These are phyloP conservation scores for Metschnikowia anglica DNA, from an alignment of 805 yeast genomes.

Conservation along the genomic window DNA sequence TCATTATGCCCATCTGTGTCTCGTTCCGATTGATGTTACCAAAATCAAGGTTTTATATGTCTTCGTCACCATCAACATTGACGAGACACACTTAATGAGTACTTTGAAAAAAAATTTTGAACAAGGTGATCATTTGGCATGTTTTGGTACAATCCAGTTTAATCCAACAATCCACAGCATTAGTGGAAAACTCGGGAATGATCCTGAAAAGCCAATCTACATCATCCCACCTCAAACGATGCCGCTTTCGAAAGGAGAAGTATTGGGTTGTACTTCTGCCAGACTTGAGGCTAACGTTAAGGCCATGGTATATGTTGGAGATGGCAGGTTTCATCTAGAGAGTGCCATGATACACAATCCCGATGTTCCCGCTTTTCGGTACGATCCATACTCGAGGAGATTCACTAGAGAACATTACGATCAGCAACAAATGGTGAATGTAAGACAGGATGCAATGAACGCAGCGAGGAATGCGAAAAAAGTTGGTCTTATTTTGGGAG, in stretches of 20 bases:
- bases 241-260: slow-evolving; percentile 95
- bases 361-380: slow-evolving; percentile 82
- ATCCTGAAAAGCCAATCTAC: slow-evolving; percentile 50
- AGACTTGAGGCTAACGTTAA: slow-evolving; percentile 60
- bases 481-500: slow-evolving; percentile 86
- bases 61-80: slow-evolving; percentile 90
- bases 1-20: slow-evolving; percentile 96
- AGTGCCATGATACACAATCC: slow-evolving; percentile 98
- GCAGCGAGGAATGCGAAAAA: slow-evolving; percentile 60
- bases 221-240: slow-evolving; percentile 84
- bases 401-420: slow-evolving; percentile 88
- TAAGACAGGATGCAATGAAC: slow-evolving; percentile 71
- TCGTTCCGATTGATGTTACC: slow-evolving; percentile 93
- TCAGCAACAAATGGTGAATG: slow-evolving; percentile 73
- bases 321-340: slow-evolving; percentile 94
- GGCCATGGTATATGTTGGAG: slow-evolving; percentile 91
- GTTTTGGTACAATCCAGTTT: slow-evolving; percentile 95
- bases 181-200: slow-evolving; percentile 55
- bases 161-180: slow-evolving; percentile 89
- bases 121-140: slow-evolving; percentile 65
- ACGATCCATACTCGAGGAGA: slow-evolving; percentile 91
- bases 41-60: slow-evolving; percentile 89
- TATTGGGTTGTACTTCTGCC: slow-evolving; percentile 93
- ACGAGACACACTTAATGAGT: slow-evolving; percentile 74
- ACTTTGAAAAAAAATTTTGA: slow-evolving; percentile 73